Base-by-base conservation (phyloP, 2,329 filamentous ascomycete genomes). In the Raffaelea ambrosiae region DNA sequence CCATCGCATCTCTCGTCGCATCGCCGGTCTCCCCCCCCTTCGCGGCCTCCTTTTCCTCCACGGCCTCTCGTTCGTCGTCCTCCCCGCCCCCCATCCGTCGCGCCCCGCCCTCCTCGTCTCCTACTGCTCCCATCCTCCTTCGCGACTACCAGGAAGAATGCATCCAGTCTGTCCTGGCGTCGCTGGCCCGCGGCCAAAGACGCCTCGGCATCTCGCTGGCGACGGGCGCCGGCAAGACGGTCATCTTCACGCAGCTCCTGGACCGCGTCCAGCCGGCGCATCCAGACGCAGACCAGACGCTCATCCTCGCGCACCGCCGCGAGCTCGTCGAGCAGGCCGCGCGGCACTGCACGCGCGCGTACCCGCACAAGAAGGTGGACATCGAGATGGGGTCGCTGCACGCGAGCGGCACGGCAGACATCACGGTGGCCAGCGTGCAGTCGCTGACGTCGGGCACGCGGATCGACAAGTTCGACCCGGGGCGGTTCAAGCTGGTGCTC, bases 191-290 rank as follows among this genome's bases (percentile, higher is more conserved):
- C 31, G 89, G 89, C 0, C 80, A 90, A 55, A 89, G 86, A 58
- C 77, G 90, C 7, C 68, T 95, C 2, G 89, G 89, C 0, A 77
- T 95, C 5, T 95, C 90, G 0, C 65, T 96, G 33, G 90, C 89
- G 3, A 96, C 90, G 3, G 89, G 90, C 1, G 82, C 86, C 53
- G 89, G 89, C 5, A 96, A 96, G 64, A 96, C 89, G 8, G 88
- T 98, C 61, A 90, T 98, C 57, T 98, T 98, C 68, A 97, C 91
- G 13, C 89, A 95, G 62, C 76, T 98, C 41, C 95, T 98, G 53
- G 81, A 87, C 58, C 84, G 86, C 49, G 73, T 97, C 44, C 64
- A 71, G 46, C 66, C 82, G 5, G 71, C 70, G 11, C 69, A 71
- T 45, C 62, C 74, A 26, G 61, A 68, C 51, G 84, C 83, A 20